phyloP scores from a whole-genome alignment of 2,329 filamentous ascomycete genomes.

The Colletotrichum simmondsii region DNA sequence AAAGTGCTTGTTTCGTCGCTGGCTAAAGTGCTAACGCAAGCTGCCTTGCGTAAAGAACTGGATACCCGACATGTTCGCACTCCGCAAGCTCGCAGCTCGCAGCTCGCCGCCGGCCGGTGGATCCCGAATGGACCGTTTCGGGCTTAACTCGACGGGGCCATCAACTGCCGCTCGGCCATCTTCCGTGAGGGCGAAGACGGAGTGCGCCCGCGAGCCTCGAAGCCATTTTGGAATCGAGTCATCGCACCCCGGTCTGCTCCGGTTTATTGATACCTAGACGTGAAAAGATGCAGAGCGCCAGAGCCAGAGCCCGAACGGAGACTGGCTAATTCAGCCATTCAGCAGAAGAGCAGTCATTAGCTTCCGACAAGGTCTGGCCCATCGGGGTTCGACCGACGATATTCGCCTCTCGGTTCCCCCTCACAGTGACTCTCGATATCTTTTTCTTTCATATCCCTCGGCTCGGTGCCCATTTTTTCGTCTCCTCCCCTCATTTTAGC shows the following conservation, averaged over 20 bases:
- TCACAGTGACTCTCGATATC: neutral
- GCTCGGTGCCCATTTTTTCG: neutral
- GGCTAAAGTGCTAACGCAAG: neutral
- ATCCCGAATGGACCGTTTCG: neutral
- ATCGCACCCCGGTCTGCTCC: conserved; percentile 4
- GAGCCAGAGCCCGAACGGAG: neutral
- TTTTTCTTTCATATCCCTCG: conserved; percentile 1
- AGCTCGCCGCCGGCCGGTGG: conserved; percentile 27
- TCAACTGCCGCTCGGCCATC: conserved; percentile 30
- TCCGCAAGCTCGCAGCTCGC: conserved; percentile 4
- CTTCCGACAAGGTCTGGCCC: conserved; percentile 8
- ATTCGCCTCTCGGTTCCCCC: no score
- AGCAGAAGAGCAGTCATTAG: neutral
- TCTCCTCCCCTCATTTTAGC: conserved; percentile 8
- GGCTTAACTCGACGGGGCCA: conserved; percentile 20
- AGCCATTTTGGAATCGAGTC: conserved; percentile 21
- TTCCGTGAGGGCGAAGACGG: conserved; percentile 18
- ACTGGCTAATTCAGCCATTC: neutral
- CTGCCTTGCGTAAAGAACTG: neutral
- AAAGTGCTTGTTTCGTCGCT: conserved; percentile 3
- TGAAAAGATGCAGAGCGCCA: neutral
- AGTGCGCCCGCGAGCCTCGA: conserved; percentile 11
- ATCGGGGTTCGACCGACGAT: conserved; percentile 23
- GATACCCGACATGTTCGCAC: neutral
- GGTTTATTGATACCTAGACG: neutral